Evolutionary conservation across 257 asterid genomes (phyloP), one percentile per base, ranked within the genome.

Genomic region (Solanum pimpinellifolium): DNA sequence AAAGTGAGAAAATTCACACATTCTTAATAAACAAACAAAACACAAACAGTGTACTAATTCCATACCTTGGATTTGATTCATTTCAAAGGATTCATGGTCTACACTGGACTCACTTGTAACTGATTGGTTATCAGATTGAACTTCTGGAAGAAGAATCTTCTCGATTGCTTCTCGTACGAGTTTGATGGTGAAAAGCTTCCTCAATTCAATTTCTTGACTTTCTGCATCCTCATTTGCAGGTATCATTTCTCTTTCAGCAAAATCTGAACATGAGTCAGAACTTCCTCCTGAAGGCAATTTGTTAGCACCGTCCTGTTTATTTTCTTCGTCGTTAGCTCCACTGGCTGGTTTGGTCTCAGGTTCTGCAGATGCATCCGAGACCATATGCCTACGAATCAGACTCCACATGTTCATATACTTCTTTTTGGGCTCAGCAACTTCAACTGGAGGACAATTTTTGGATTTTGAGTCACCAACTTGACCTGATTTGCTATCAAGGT

Each of bases 101-200:
- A 93, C 90, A 81, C 91, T 72, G 85, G 69, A 83, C 68, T 95
- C 98, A 84, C 95, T 91, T 33, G 94, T 78, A 25, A 89, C 47
- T 25, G 98, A 94, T 89, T 91, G 98, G 87, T 87, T 93, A 86
- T 97, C 98, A 39, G 98, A 93, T 44, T 95, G 98, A 89, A 97
- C 93, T 87, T 96, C 99, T 11, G 99, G 98, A 83, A 97, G 97
- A 87, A 97, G 99, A 91, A 97, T 93, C 93, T 93, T 97, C 93
- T 97, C 99, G 35, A 97, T 93, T 12, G 99, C 99, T 90, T 97
- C 98, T 52, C 98, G 91, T 9, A 97, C 99, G 49, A 97, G 94
- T 95, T 95, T 95, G 89, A 96, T 92, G 2, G 99, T 98, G 29
- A 92, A 90, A 84, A 95, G 76, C 86, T 97, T 97, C 27, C 94